Base-by-base conservation (phyloP, 2,329 filamentous ascomycete genomes). In the Xylariaceae sp. region DNA sequence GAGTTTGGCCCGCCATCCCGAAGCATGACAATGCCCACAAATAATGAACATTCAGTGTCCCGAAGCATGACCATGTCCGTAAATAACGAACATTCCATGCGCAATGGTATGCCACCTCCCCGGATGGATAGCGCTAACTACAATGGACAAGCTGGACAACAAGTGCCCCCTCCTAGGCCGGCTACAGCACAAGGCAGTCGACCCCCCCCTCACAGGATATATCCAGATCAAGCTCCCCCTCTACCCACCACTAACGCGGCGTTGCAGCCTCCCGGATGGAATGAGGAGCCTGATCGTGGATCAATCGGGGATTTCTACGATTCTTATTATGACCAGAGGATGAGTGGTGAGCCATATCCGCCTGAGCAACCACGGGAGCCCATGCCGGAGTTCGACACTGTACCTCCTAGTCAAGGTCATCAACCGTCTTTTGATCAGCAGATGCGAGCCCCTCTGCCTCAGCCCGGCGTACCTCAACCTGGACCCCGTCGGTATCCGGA, bases 11-110 rank as follows among this genome's bases (percentile, higher is more conserved):
- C 81, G 2, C 82, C 82, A 7, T 68, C 74, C n/a, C 77, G 85
- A 64, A 87, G 84, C 55, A 83, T 82, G 79, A 88, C 86, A 4
- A 84, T 87, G 82, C 84, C 85, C 2, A 70, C 76, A 3, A 78
- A 82, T 53, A 76, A 80, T 8, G 66, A 69, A 19, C 64, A 76
- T 29, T 40, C 56, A n/a, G n/a, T n/a, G n/a, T 68, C 74, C n/a
- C 77, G 85, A 64, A 87, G 84, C 55, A 83, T 82, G 79, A 88
- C 86, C 5, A 84, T 87, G 82, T 84, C 85, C 2, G 70, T 76
- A 3, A 78, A 82, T 53, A 76, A 80, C 9, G 66, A 69, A 19
- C 64, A 76, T 29, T 40, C 56, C 8, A 76, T 75, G 71, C 68
- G 67, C 6, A 69, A 73, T 45, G 69, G 61, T 11, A 69, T 69